phyloP scores from a whole-genome alignment of 352 stramenopile species.

The Pythium phragmitis region DNA sequence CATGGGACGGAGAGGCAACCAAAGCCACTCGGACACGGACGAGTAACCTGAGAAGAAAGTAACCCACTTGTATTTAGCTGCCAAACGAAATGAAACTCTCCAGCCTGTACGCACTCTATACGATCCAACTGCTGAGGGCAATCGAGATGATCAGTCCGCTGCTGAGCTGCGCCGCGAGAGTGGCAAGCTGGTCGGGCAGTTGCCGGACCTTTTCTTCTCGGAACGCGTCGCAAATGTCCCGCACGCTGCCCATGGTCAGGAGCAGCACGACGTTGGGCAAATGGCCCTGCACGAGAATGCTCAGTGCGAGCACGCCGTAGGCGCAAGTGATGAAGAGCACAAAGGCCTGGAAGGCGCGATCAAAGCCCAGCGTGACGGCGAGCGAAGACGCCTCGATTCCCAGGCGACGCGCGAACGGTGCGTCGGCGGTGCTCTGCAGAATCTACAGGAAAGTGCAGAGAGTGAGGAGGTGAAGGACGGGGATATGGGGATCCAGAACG shows the following conservation, averaged over 20 bases:
- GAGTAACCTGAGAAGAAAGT: background rate
- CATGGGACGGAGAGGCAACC: constrained; percentile 33
- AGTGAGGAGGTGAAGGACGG: background rate
- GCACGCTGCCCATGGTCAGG: constrained; percentile 50
- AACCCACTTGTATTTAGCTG: constrained; percentile 13
- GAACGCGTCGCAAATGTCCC: constrained; percentile 72
- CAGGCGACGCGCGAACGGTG: constrained; percentile 65
- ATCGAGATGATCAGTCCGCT: constrained; percentile 59
- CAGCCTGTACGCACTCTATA: background rate
- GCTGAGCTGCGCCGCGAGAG: constrained; percentile 42
- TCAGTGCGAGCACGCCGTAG: constrained; percentile 55
- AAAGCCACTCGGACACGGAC: constrained; percentile 4
- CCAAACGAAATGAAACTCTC: background rate
- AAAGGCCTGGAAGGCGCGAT: constrained; percentile 63
- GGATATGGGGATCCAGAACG: background rate
- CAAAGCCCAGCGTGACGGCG: constrained; percentile 52
- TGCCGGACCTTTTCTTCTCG: constrained; percentile 59
- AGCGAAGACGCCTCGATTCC: constrained; percentile 46
- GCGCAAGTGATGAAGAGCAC: constrained; percentile 55
- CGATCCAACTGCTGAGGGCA: constrained; percentile 36
- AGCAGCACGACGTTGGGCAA: constrained; percentile 69
- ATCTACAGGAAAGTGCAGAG: constrained; percentile 30
- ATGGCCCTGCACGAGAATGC: constrained; percentile 52
- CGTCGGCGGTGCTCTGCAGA: constrained; percentile 69
- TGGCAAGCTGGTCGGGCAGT: constrained; percentile 53